Base-by-base conservation (phyloP, 2,329 filamentous ascomycete species). In the Fonsecaea pedrosoi region DNA sequence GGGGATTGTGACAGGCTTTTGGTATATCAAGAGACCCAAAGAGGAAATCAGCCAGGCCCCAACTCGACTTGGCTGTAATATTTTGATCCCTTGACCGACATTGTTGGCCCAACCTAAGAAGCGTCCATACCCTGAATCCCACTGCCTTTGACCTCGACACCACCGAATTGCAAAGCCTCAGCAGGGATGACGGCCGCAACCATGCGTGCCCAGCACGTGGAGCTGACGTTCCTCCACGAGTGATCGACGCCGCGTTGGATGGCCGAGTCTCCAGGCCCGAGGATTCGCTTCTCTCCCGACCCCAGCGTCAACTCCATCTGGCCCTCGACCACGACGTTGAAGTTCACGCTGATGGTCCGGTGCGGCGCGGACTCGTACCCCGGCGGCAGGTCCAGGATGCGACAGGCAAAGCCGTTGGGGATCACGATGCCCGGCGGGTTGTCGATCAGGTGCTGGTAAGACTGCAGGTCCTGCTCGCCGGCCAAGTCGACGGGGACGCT, bases 271-370 rank as follows among this genome's bases (percentile, higher is more conserved):
- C 85, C 85, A 4, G 78, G 75, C 50, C 76, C 74, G 78, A 87
- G 75, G 32, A 77, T 64, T 48, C 77, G 77, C 59, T 74, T 77
- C 63, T 82, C 83, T 0, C 84, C 84, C 13, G 80, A 80, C 64
- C 85, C 84, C 4, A 86, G 74, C 2, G 80, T 63, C 73, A 86
- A 77, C 67, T 84, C 82, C 30, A 87, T 70, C 70, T 80, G 77
- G 1, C 85, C 85, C 68, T 86, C 83, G 6, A 87, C 69, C 1
- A 86, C 79, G 56, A 86, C 77, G 1, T 83, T 84, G 67, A 82
- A 86, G 70, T 86, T 84, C 3, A 87, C 74, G 35, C 79, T 83
- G 68, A 82, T 78, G 1, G 84, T 86, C 15, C 84, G 80, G 69
- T 86, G 85, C 78, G 85, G 82, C 15, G 80, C 72, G 13, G 77